Evolutionary conservation across 2,329 filamentous ascomycete species (phyloP).

Genomic region (Apiospora koreana): DNA sequence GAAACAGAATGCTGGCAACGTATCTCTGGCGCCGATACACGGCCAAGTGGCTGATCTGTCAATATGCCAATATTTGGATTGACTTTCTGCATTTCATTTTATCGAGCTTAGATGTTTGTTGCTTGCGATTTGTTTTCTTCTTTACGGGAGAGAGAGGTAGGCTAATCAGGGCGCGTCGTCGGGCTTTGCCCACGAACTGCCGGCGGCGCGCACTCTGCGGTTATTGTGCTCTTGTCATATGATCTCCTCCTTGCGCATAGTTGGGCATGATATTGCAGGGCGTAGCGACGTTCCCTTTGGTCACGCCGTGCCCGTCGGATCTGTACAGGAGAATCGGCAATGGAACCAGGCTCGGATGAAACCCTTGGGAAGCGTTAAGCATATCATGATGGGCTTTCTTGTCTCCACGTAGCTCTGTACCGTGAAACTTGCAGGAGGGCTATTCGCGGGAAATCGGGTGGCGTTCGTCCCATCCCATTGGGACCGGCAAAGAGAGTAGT

Average conservation of each 20-base stretch:
- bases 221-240: not conserved
- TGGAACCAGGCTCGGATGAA: not conserved
- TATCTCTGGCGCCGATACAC: not conserved
- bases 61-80: not conserved
- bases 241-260: not conserved
- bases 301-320: not conserved
- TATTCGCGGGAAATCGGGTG: not conserved
- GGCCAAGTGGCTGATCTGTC: not conserved
- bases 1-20: not conserved
- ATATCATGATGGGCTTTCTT: not conserved
- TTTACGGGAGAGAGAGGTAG: not conserved
- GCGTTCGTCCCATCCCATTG: not conserved
- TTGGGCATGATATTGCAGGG: not conserved
- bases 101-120: not conserved
- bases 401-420: not conserved
- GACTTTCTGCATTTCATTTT: not conserved
- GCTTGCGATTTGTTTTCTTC: not conserved
- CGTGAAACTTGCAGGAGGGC: not conserved
- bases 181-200: not conserved
- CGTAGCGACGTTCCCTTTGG: not conserved
- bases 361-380: not conserved
- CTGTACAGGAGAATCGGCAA: not conserved
- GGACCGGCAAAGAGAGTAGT: not conserved
- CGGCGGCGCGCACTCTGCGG: not conserved
- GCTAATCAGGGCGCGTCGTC: not conserved